Conservation (phyloP, 495 filamentous ascomycete genomes). For the Trichoderma reesei region DNA sequence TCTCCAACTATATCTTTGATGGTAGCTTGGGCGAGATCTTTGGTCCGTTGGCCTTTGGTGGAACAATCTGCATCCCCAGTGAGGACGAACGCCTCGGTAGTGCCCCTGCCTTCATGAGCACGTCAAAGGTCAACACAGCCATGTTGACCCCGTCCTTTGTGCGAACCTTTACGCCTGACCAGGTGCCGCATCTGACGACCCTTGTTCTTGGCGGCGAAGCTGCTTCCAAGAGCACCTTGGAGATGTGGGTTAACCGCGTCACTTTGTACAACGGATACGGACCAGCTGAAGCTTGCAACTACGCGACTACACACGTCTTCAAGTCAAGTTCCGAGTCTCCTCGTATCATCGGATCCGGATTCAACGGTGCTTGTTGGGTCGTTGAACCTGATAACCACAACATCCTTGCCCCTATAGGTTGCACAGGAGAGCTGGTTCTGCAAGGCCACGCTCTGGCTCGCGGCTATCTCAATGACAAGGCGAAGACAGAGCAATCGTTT, state of each 20-base stretch:
- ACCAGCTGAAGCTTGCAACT: slow-evolving; percentile 35
- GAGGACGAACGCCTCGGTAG: slow-evolving; percentile 38
- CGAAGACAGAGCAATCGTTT: slow-evolving; percentile 31
- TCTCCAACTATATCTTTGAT: slow-evolving; percentile 42
- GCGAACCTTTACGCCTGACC: slow-evolving; percentile 1
- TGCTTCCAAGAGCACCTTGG: neutral
- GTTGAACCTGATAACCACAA: slow-evolving; percentile 42
- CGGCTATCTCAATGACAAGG: slow-evolving; percentile 35
- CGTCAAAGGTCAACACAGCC: slow-evolving; percentile 30
- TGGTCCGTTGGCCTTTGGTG: slow-evolving; percentile 41
- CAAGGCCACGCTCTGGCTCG: slow-evolving; percentile 43
- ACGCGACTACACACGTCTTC: slow-evolving; percentile 25
- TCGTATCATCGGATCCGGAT: slow-evolving; percentile 27
- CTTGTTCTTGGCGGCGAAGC: slow-evolving; percentile 4
- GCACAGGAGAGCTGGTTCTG: slow-evolving; percentile 47
- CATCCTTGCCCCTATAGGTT: slow-evolving; percentile 43
- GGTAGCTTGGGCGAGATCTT: slow-evolving; percentile 41
- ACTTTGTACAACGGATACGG: slow-evolving; percentile 44
- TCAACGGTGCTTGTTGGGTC: slow-evolving; percentile 38
- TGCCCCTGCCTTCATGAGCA: slow-evolving; percentile 28
- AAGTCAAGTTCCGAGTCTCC: slow-evolving; percentile 19
- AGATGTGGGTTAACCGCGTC: neutral
- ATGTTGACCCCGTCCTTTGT: slow-evolving; percentile 46
- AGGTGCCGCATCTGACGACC: slow-evolving; percentile 4
- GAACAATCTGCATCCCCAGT: slow-evolving; percentile 53